A percentile compares a stretch with the other conserved stretches of the same genome.
These are phyloP conservation scores for Asterophora parasitica DNA, from an alignment of 768 basidiomycete species.

Conservation along the genomic window DNA sequence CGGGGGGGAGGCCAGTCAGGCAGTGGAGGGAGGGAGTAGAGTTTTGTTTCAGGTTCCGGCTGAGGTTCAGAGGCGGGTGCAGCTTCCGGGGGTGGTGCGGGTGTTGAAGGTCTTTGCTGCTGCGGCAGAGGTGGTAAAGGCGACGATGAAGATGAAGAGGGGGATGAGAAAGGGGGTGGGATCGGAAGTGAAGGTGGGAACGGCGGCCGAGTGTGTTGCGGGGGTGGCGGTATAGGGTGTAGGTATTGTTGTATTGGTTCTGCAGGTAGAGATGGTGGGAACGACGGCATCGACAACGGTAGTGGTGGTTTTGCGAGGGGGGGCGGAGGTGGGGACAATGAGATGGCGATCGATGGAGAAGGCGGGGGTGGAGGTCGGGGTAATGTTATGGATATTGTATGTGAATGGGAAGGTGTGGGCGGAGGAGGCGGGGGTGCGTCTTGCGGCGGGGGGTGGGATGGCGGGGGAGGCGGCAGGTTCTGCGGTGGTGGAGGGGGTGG, in stretches of 20 bases:
- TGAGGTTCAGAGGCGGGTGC: too few relatives aligned
- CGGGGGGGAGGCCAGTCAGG: slow-evolving; percentile 60
- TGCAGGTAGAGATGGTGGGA: too few relatives aligned
- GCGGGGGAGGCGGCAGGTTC: slow-evolving; percentile 23
- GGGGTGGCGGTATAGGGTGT: slow-evolving; percentile 4
- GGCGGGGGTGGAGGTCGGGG: slow-evolving; percentile 17
- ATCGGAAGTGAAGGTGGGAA: too few relatives aligned
- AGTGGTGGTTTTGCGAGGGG: too few relatives aligned
- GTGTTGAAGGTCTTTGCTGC: too few relatives aligned
- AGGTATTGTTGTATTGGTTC: slow-evolving; percentile 21
- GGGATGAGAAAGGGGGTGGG: too few relatives aligned
- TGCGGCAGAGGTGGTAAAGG: too few relatives aligned
- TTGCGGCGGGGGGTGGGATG: slow-evolving; percentile 26
- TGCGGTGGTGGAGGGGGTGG: slow-evolving; percentile 23
- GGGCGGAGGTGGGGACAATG: slow-evolving; percentile 21
- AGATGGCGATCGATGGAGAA: background rate
- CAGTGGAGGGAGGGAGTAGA: slow-evolving; percentile 25
- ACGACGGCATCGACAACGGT: background rate
- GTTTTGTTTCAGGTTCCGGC: slow-evolving; percentile 11
- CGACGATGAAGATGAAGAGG: too few relatives aligned
- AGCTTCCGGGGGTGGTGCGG: too few relatives aligned
- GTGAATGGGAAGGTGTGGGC: too few relatives aligned
- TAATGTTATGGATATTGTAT: background rate
- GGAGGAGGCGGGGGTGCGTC: slow-evolving; percentile 23
- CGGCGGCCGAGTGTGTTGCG: too few relatives aligned